Evolutionary conservation across 2,329 filamentous ascomycete species (phyloP).

Genomic region (Rutstroemia sydowiana): DNA sequence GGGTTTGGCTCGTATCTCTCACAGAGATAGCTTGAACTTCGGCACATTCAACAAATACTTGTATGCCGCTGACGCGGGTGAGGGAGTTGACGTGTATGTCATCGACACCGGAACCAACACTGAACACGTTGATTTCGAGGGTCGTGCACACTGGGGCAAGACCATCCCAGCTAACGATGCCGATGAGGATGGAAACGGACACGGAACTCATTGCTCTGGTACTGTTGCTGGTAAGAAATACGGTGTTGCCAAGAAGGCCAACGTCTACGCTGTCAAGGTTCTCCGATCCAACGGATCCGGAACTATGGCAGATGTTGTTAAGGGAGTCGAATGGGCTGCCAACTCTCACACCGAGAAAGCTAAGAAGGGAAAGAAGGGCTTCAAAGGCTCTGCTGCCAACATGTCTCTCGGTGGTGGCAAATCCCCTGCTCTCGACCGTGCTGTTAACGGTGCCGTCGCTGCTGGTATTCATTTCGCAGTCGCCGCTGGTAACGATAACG

Average conservation of each 20-base stretch:
- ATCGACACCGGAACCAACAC: conserved; percentile 96
- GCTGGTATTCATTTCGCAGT: conserved; percentile 96
- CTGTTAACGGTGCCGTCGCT: conserved; percentile 87
- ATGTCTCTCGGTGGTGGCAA: conserved; percentile 99
- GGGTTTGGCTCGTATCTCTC: conserved; percentile 96
- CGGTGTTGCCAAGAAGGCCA: conserved; percentile 98
- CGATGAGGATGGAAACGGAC: conserved; percentile 91
- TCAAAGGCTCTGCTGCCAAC: conserved; percentile 99
- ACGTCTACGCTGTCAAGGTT: conserved; percentile 96
- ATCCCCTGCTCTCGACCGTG: conserved; percentile 81
- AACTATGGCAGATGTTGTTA: conserved; percentile 97
- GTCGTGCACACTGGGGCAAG: conserved; percentile 92
- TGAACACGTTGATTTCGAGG: conserved; percentile 94
- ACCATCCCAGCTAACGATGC: conserved; percentile 81
- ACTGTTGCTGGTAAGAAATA: conserved; percentile 98
- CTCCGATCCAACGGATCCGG: conserved; percentile 95
- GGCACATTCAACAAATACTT: conserved; percentile 98
- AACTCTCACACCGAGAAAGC: conserved; percentile 69
- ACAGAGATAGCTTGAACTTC: conserved; percentile 80
- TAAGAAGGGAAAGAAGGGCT: conserved; percentile 81
- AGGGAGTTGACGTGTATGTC: conserved; percentile 97
- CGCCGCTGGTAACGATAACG: conserved; percentile 96
- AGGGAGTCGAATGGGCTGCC: conserved; percentile 94
- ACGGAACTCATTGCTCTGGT: conserved; percentile 98
- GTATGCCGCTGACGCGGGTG: conserved; percentile 80